These are phyloP conservation scores for Platismatia glauca DNA, from an alignment of 495 filamentous ascomycete species.

Conservation along the genomic window DNA sequence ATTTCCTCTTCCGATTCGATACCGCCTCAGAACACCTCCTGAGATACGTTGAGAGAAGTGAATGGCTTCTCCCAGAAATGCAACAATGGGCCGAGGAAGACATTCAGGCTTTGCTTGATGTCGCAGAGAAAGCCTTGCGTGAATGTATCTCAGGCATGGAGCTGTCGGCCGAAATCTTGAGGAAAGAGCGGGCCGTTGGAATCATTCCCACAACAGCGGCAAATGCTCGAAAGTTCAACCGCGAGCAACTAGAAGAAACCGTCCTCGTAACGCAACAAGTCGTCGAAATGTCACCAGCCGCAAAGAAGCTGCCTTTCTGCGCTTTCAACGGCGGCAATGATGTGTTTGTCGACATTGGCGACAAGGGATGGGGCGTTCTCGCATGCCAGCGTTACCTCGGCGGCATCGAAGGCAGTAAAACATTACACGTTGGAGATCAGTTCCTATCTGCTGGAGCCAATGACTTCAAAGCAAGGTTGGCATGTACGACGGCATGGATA, in stretches of 20 bases:
- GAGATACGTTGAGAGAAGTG: constrained; percentile 52
- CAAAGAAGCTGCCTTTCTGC: constrained; percentile 75
- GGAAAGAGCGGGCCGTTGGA: constrained; percentile 91
- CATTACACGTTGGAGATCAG: constrained; percentile 88
- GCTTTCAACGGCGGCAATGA: constrained; percentile 97
- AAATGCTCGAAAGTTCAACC: constrained; percentile 52
- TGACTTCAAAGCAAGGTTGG: constrained; percentile 79
- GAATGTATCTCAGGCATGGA: constrained; percentile 70
- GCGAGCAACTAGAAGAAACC: constrained; percentile 91
- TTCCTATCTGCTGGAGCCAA: constrained; percentile 93
- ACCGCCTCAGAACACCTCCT: constrained; percentile 44
- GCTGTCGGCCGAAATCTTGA: constrained; percentile 65
- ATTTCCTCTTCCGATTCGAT: constrained; percentile 76
- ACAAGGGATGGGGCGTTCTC: constrained; percentile 90
- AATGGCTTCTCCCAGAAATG: constrained; percentile 88
- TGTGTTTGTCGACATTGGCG: constrained; percentile 97
- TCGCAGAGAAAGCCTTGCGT: constrained; percentile 71
- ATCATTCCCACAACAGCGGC: constrained; percentile 54
- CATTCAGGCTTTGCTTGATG: constrained; percentile 69
- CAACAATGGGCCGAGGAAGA: constrained; percentile 67
- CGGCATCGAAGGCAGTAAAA: constrained; percentile 53
- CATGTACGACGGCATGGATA: constrained; percentile 77
- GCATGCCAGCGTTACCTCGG: constrained; percentile 91
- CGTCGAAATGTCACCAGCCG: constrained; percentile 68
- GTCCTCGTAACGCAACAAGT: constrained; percentile 89